Percentiles rank a stretch among this genome's conserved stretches.
Evolutionary conservation across 1,284 basidiomycete genomes (phyloP).

Genomic region (Psilocybe mexicana): DNA sequence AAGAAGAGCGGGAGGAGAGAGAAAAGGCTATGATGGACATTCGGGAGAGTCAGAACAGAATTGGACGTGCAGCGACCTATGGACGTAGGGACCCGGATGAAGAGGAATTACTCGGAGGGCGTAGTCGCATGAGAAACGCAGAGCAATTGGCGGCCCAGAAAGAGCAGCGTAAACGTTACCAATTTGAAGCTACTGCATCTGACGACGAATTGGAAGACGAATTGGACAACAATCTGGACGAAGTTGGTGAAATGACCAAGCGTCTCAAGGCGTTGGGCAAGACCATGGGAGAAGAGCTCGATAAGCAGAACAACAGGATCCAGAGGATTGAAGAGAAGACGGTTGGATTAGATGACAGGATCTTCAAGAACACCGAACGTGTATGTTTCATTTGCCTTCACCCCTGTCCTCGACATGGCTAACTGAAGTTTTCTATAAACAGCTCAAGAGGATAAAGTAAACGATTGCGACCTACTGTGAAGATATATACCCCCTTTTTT

Average conservation of each 20-base stretch:
- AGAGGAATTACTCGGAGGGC: conserved; percentile 47
- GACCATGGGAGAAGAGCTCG: conserved; percentile 83
- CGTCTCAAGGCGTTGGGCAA: conserved; percentile 83
- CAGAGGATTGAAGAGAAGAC: conserved; percentile 72
- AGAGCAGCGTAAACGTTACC: conserved; percentile 82
- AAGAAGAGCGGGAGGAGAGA: conserved; percentile 85
- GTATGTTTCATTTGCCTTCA: conserved; percentile 37
- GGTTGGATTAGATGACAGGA: conserved; percentile 58
- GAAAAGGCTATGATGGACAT: conserved; percentile 87
- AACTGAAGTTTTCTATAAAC: conserved; percentile 11
- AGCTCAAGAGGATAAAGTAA: conserved; percentile 75
- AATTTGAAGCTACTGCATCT: conserved; percentile 94
- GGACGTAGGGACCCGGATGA: conserved; percentile 43
- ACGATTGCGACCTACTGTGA: background rate
- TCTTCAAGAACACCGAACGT: conserved; percentile 71
- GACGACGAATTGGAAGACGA: conserved; percentile 96
- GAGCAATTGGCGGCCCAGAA: conserved; percentile 53
- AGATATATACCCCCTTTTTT: background rate
- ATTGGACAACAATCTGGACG: conserved; percentile 89
- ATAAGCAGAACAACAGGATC: conserved; percentile 74
- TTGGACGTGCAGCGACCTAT: conserved; percentile 75
- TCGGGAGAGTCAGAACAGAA: conserved; percentile 82
- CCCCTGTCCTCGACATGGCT: conserved; percentile 8
- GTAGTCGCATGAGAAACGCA: conserved; percentile 46
- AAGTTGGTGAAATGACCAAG: conserved; percentile 82